These are phyloP conservation scores for Beauveria asiatica DNA, from an alignment of 2,329 filamentous ascomycete species.

Conservation along the genomic window DNA sequence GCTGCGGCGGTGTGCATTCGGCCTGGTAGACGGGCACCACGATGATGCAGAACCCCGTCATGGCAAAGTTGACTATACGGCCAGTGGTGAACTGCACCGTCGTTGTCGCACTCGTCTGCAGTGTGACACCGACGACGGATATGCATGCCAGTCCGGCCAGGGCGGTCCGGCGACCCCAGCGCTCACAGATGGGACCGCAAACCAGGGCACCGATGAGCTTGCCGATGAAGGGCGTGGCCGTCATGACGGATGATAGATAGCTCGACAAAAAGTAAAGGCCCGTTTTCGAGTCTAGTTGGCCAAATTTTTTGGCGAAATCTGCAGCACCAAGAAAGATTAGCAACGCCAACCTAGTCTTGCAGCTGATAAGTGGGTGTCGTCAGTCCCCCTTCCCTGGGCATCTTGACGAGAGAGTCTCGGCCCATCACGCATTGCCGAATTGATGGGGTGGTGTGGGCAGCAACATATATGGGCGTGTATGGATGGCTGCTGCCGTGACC, in stretches of 20 bases:
- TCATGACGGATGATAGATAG: constrained; percentile 20
- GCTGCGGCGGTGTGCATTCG: constrained; percentile 17
- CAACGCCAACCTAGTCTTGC: neutral
- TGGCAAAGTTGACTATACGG: constrained; percentile 21
- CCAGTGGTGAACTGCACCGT: constrained; percentile 23
- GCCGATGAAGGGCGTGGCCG: constrained; percentile 18
- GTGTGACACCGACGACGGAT: constrained; percentile 18
- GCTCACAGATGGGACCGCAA: constrained; percentile 17
- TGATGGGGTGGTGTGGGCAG: constrained; percentile 3
- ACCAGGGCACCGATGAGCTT: constrained; percentile 12
- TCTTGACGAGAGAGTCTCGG: neutral
- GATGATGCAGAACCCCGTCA: constrained; percentile 24
- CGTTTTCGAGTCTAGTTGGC: constrained; percentile 14
- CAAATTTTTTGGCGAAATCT: constrained; percentile 18
- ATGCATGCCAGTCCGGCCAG: constrained; percentile 16
- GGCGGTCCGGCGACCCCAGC: constrained; percentile 18
- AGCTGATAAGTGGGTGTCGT: neutral
- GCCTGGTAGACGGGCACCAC: constrained; percentile 24
- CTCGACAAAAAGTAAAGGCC: constrained; percentile 14
- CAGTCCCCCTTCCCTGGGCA: neutral
- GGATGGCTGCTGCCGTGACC: neutral
- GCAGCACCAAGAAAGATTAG: neutral
- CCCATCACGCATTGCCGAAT: neutral
- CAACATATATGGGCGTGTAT: neutral
- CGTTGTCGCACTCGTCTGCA: constrained; percentile 21